Percentiles rank a stretch among this genome's conserved stretches.
Conservation (phyloP, 2,329 filamentous ascomycete genomes). For the Diaporthe velutina region DNA sequence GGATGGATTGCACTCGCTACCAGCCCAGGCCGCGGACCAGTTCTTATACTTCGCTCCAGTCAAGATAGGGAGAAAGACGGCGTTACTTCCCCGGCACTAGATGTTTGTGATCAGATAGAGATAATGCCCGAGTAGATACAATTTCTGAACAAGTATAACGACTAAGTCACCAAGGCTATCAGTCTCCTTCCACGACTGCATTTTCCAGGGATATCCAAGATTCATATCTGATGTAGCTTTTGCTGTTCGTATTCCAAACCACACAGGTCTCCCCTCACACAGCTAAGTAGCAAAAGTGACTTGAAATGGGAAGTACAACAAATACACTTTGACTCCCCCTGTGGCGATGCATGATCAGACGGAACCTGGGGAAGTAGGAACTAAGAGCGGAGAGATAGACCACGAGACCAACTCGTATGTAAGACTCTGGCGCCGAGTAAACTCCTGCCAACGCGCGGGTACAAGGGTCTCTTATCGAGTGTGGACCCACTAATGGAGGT, state of each 20-base stretch:
- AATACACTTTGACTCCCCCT: neutral
- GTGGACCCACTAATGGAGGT: conserved; percentile 7
- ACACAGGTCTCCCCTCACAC: neutral
- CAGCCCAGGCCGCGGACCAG: too few relatives aligned
- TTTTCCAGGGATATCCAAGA: neutral
- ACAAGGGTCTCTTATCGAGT: neutral
- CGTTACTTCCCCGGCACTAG: neutral
- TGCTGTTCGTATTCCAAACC: neutral
- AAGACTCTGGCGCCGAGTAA: neutral
- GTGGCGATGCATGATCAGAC: too few relatives aligned
- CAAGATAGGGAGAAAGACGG: neutral
- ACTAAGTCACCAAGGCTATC: neutral
- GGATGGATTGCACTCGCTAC: too few relatives aligned
- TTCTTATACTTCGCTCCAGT: neutral
- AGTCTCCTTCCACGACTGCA: neutral
- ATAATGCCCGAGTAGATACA: neutral
- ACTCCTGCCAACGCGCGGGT: neutral
- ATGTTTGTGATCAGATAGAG: neutral
- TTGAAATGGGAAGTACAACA: neutral
- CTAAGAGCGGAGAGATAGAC: neutral
- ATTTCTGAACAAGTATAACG: neutral
- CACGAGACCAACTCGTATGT: neutral
- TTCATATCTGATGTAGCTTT: neutral
- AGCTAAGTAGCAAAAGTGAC: neutral
- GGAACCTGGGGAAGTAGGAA: neutral